Conservation (phyloP, 2,329 filamentous ascomycete species). For the Phaeosphaeriaceae sp. region DNA sequence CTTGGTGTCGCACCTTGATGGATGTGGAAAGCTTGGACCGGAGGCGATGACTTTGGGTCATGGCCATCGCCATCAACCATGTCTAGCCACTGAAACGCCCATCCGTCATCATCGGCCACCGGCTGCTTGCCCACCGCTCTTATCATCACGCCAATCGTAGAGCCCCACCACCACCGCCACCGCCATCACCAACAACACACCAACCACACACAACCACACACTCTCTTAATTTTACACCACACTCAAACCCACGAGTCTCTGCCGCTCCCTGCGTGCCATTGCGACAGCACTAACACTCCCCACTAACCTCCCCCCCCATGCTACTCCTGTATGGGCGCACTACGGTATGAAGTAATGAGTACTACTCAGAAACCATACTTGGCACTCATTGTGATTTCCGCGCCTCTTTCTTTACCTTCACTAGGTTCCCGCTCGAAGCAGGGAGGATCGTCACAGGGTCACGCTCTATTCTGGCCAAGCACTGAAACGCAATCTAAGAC, state of each 20-base stretch:
- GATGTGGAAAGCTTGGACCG: constrained; percentile 16
- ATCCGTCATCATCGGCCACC: background rate
- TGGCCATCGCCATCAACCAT: too few relatives aligned
- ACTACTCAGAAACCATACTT: constrained; percentile 1
- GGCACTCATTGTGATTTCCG: constrained; percentile 17
- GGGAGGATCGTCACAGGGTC: constrained; percentile 44
- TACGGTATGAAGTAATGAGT: constrained; percentile 2
- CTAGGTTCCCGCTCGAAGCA: constrained; percentile 40
- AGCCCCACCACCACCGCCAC: background rate
- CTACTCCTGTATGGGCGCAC: background rate
- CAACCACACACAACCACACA: too few relatives aligned
- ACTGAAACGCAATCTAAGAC: constrained; percentile 42
- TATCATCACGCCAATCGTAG: constrained; percentile 20
- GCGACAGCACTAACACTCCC: too few relatives aligned
- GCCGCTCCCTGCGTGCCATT: too few relatives aligned
- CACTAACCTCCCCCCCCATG: too few relatives aligned
- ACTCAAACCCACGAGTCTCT: too few relatives aligned
- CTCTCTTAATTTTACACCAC: too few relatives aligned
- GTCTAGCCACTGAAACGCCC: too few relatives aligned
- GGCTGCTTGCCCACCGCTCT: constrained; percentile 7
- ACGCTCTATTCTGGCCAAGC: constrained; percentile 39
- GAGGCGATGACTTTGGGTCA: constrained; percentile 6
- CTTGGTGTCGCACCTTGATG: constrained; percentile 20
- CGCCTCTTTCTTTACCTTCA: constrained; percentile 20
- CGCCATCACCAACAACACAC: too few relatives aligned